These are phyloP conservation scores for Verticillium isaacii DNA, from an alignment of 2,329 filamentous ascomycete species.

Conservation along the genomic window DNA sequence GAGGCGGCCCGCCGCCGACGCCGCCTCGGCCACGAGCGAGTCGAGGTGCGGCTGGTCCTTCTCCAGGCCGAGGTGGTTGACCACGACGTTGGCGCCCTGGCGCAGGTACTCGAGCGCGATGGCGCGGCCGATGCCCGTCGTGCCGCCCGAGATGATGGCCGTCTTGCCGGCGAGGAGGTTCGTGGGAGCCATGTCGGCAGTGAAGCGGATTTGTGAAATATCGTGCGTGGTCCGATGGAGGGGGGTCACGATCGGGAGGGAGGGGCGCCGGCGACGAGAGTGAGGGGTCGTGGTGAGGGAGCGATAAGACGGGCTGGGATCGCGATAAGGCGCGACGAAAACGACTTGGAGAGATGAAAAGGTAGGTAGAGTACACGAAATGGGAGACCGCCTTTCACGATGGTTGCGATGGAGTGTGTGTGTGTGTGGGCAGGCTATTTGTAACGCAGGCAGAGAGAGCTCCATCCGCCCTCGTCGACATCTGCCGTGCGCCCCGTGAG, in stretches of 20 bases:
- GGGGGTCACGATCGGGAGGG: not conserved
- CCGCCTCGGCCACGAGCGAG: conserved; percentile 47
- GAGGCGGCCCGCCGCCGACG: conserved; percentile 47
- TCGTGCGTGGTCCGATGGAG: not conserved
- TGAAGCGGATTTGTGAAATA: not conserved
- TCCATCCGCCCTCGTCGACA: not conserved
- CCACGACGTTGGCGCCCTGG: conserved; percentile 72
- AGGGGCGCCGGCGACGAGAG: not conserved
- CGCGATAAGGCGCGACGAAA: not conserved
- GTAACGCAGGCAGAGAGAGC: not conserved
- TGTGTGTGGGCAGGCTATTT: not conserved
- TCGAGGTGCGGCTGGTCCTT: conserved; percentile 46
- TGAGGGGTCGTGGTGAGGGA: not conserved
- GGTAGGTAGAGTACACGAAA: not conserved
- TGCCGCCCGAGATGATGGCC: conserved; percentile 81
- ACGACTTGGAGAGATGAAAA: not conserved
- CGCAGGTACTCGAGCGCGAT: conserved; percentile 75
- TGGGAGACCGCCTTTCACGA: not conserved
- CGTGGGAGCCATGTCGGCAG: conserved; percentile 31
- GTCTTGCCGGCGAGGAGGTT: conserved; percentile 68
- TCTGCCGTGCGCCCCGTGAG: not conserved
- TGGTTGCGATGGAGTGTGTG: not conserved
- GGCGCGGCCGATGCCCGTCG: conserved; percentile 81
- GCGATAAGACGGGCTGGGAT: not conserved
- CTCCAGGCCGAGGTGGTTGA: conserved; percentile 69